phyloP scores from a whole-genome alignment of 768 basidiomycete genomes.

The Zangia roseola region DNA sequence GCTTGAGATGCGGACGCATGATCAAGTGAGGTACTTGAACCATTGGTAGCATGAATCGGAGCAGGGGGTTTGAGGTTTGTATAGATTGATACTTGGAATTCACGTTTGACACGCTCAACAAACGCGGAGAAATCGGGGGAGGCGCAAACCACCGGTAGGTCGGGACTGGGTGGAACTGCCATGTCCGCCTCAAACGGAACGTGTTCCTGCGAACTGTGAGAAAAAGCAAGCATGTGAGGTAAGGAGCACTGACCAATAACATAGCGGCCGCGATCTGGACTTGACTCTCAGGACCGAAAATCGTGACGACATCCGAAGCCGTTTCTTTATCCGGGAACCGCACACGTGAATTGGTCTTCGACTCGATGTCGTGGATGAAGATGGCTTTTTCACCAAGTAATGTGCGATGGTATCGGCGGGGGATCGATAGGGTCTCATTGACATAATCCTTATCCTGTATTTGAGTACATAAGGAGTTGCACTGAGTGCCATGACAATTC shows the following conservation, averaged over 20 bases:
- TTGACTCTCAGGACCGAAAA: constrained; percentile 96
- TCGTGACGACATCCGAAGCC: constrained; percentile 92
- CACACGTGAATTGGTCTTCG: constrained; percentile 91
- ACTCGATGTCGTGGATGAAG: constrained; percentile 96
- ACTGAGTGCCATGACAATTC: not conserved
- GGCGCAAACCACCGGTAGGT: constrained; percentile 70
- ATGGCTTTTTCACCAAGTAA: constrained; percentile 94
- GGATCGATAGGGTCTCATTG: constrained; percentile 90
- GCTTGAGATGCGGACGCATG: constrained; percentile 33
- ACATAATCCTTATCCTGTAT: constrained; percentile 93
- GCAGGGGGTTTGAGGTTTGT: constrained; percentile 63
- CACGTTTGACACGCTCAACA: constrained; percentile 88
- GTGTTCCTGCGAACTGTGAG: constrained; percentile 65
- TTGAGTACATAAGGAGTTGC: constrained; percentile 1
- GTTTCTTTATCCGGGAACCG: constrained; percentile 92
- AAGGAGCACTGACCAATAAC: constrained; percentile 65
- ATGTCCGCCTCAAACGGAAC: constrained; percentile 96
- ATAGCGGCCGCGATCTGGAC: constrained; percentile 96
- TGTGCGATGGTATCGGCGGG: constrained; percentile 92
- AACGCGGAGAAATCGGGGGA: constrained; percentile 85
- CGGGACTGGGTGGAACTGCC: constrained; percentile 80
- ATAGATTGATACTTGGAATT: constrained; percentile 87
- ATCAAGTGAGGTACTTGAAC: constrained; percentile 49
- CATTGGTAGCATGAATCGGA: constrained; percentile 42
- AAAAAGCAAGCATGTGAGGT: not conserved